phyloP scores from a whole-genome alignment of 768 basidiomycete genomes.

The Boletus tylopilopsis region DNA sequence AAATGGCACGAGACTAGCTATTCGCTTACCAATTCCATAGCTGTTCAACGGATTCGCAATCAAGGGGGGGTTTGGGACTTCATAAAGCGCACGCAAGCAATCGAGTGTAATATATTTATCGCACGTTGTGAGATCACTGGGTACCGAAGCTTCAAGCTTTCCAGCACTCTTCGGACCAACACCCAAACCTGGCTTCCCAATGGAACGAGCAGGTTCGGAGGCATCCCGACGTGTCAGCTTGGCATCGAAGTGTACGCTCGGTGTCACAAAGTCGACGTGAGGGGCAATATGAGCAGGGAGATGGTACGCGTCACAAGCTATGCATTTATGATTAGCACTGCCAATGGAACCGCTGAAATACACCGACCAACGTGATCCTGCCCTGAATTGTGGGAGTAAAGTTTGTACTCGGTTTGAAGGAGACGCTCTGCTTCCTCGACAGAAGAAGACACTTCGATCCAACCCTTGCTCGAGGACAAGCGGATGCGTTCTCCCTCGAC shows the following conservation, averaged over 20 bases:
- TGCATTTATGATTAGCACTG: background rate
- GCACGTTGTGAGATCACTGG: slow-evolving; percentile 14
- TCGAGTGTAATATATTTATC: slow-evolving; percentile 28
- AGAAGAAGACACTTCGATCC: slow-evolving; percentile 27
- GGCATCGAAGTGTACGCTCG: slow-evolving; percentile 34
- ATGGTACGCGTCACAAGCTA: slow-evolving; percentile 31
- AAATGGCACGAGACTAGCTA: background rate
- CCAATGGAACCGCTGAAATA: background rate
- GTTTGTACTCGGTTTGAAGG: slow-evolving; percentile 31
- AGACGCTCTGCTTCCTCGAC: slow-evolving; percentile 31
- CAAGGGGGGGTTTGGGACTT: slow-evolving; percentile 20
- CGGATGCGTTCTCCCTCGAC: slow-evolving; percentile 20
- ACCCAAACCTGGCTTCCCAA: slow-evolving; percentile 17
- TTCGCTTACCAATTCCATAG: slow-evolving; percentile 30
- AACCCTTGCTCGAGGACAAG: slow-evolving; percentile 17
- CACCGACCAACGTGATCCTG: slow-evolving; percentile 24
- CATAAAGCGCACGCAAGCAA: slow-evolving; percentile 30
- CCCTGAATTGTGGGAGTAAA: slow-evolving; percentile 25
- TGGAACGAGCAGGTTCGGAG: background rate
- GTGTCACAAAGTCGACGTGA: slow-evolving; percentile 35
- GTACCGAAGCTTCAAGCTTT: slow-evolving; percentile 4
- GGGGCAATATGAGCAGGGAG: slow-evolving; percentile 29
- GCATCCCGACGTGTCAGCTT: slow-evolving; percentile 15
- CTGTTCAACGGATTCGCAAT: slow-evolving; percentile 24
- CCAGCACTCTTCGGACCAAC: slow-evolving; percentile 15